A percentile compares a stretch with the other conserved stretches of the same genome.
phyloP scores from a whole-genome alignment of 352 stramenopile genomes.

The Pythium vanterpoolii region DNA sequence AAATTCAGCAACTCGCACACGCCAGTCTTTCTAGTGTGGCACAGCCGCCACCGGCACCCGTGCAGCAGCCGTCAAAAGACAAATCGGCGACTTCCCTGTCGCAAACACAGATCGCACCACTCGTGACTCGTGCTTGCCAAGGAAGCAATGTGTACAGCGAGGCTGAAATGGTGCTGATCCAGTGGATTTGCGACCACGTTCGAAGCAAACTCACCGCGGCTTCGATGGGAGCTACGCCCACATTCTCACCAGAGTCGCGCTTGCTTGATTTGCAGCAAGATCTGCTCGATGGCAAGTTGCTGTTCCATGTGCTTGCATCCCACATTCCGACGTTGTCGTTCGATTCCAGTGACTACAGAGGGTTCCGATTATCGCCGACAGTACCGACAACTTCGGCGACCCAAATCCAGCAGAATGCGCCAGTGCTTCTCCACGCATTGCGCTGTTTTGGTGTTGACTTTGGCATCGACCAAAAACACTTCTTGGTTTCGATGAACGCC shows the following conservation, averaged over 20 bases:
- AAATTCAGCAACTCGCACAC: slow-evolving; percentile 6
- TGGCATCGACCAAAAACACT: slow-evolving; percentile 47
- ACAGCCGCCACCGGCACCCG: slow-evolving; percentile 8
- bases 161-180: slow-evolving; percentile 87
- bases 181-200: slow-evolving; percentile 87
- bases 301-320: slow-evolving; percentile 85
- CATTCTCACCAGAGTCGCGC: slow-evolving; percentile 19
- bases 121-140: slow-evolving; percentile 28
- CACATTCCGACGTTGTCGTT: slow-evolving; percentile 84
- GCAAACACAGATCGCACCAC: neutral
- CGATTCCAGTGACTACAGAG: slow-evolving; percentile 60
- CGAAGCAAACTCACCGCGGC: slow-evolving; percentile 22
- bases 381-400: neutral
- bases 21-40: neutral
- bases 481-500: slow-evolving; percentile 54
- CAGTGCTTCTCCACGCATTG: slow-evolving; percentile 57
- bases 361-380: slow-evolving; percentile 36
- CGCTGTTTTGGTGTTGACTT: slow-evolving; percentile 75
- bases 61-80: slow-evolving; percentile 8
- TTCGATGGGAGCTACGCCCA: neutral
- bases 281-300: slow-evolving; percentile 64
- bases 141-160: slow-evolving; percentile 92
- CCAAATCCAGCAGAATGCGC: slow-evolving; percentile 58
- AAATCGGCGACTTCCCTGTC: slow-evolving; percentile 1
- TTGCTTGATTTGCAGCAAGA: slow-evolving; percentile 61